phyloP scores from a whole-genome alignment of 148 eudicot species.

The Nepenthes gracilis region DNA sequence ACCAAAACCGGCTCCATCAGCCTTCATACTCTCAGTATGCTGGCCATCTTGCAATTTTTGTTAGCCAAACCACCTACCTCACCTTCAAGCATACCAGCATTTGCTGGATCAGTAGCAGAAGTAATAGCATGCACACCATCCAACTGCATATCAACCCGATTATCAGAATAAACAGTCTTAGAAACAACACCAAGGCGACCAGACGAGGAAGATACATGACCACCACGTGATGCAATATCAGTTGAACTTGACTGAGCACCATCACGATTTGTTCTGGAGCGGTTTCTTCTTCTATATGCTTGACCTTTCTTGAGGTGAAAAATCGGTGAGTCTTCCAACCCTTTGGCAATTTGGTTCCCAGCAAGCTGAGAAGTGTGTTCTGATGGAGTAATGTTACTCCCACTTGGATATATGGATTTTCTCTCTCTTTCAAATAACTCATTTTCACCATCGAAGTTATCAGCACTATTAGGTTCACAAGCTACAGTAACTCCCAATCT shows the following conservation, averaged over 20 bases:
- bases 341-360: conserved; percentile 36
- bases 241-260: conserved; percentile 54
- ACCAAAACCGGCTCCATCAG: conserved; percentile 16
- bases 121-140: conserved; percentile 30
- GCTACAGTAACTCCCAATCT: conserved; percentile 47
- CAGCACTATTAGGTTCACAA: conserved; percentile 87
- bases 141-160: conserved; percentile 33
- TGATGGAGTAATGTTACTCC: conserved; percentile 33
- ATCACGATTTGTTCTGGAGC: conserved; percentile 63
- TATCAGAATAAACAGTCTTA: conserved; percentile 27
- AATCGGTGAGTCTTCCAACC: conserved; percentile 48
- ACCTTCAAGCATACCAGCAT: conserved; percentile 19
- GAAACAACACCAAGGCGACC: conserved; percentile 25
- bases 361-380: conserved; percentile 55
- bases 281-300: conserved; percentile 73
- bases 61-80: conserved; percentile 16
- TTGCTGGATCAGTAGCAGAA: conserved; percentile 17
- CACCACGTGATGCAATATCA: conserved; percentile 42
- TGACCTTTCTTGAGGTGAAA: conserved; percentile 52
- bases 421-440: conserved; percentile 41
- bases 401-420: conserved; percentile 25
- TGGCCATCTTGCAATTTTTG: conserved; percentile 21
- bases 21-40: conserved; percentile 18
- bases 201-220: conserved; percentile 33
- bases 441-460: conserved; percentile 81